These are phyloP conservation scores for Citeromyces hawaiiensis DNA, from an alignment of 1,139 yeast genomes.

Conservation along the genomic window DNA sequence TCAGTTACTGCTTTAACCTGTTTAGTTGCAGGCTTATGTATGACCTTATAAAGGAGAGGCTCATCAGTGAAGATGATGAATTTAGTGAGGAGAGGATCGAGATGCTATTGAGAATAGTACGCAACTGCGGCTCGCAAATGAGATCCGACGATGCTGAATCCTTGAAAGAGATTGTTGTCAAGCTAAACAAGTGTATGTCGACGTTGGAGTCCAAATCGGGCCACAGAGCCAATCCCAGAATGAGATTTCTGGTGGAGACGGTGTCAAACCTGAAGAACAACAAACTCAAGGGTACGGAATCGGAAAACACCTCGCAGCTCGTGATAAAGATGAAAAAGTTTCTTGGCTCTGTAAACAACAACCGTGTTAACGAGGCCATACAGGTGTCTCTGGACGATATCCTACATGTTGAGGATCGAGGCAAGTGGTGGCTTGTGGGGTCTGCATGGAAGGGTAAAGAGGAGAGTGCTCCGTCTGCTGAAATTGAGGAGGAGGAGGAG, in stretches of 20 bases:
- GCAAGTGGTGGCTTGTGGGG: conserved; percentile 99
- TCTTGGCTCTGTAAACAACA: conserved; percentile 34
- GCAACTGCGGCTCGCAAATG: conserved; percentile 72
- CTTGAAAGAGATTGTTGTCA: conserved; percentile 61
- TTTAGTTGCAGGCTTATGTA: conserved; percentile 64
- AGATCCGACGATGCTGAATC: conserved; percentile 86
- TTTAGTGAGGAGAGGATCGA: conserved; percentile 62
- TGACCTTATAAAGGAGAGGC: conserved; percentile 44
- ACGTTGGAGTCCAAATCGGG: conserved; percentile 23
- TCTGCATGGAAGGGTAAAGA: conserved; percentile 90
- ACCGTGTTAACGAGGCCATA: conserved; percentile 54
- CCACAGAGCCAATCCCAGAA: conserved; percentile 42
- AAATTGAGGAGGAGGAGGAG: conserved; percentile 20
- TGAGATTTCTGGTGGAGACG: conserved; percentile 75
- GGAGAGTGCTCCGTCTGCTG: conserved; percentile 8
- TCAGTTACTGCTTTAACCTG: conserved; percentile 66
- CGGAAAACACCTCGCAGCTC: conserved; percentile 28
- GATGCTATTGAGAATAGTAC: conserved; percentile 53
- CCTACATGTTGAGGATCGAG: conserved; percentile 56
- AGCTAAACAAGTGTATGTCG: conserved; percentile 28
- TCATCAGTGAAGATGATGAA: conserved; percentile 23
- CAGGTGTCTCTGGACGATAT: conserved; percentile 82
- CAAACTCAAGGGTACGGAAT: conserved; percentile 45
- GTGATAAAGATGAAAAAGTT: conserved; percentile 55
- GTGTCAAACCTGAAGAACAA: conserved; percentile 80